phyloP scores from a whole-genome alignment of 345 rosid genomes.

The Dovyalis caffra region DNA sequence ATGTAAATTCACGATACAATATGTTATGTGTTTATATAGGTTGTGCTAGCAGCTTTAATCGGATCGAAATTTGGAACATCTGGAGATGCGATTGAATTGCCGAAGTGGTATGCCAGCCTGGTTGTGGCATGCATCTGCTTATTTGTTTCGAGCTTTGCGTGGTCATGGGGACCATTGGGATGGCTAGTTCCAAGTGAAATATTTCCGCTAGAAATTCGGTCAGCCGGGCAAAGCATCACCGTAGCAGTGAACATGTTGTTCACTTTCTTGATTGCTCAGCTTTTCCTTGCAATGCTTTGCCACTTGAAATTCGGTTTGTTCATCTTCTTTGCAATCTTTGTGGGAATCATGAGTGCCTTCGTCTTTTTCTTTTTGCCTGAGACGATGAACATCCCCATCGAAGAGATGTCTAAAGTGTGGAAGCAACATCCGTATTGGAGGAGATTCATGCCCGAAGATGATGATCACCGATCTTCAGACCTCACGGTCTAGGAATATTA shows the following conservation, averaged over 20 bases:
- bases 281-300: constrained; percentile 51
- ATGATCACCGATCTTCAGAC: not conserved
- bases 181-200: constrained; percentile 64
- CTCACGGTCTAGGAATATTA: not conserved
- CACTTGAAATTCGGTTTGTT: constrained; percentile 46
- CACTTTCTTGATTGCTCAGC: constrained; percentile 51
- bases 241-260: constrained; percentile 51
- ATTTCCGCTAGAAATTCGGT: constrained; percentile 48
- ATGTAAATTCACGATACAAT: not conserved
- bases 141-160: constrained; percentile 50
- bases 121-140: constrained; percentile 40
- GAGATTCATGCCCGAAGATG: constrained; percentile 27
- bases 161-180: constrained; percentile 69
- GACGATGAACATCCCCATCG: constrained; percentile 48
- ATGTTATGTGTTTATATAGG: no score
- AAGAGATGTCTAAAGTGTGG: constrained; percentile 41
- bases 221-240: constrained; percentile 35
- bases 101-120: constrained; percentile 10
- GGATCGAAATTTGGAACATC: constrained; percentile 12
- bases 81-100: not conserved
- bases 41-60: not conserved
- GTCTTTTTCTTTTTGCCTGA: constrained; percentile 41
- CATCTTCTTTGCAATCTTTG: constrained; percentile 52
- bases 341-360: constrained; percentile 43
- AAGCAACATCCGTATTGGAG: constrained; percentile 54